These are phyloP conservation scores for Odonthalia washingtoniensis DNA, from an alignment of 31 red algal genomes.

Conservation along the genomic window DNA sequence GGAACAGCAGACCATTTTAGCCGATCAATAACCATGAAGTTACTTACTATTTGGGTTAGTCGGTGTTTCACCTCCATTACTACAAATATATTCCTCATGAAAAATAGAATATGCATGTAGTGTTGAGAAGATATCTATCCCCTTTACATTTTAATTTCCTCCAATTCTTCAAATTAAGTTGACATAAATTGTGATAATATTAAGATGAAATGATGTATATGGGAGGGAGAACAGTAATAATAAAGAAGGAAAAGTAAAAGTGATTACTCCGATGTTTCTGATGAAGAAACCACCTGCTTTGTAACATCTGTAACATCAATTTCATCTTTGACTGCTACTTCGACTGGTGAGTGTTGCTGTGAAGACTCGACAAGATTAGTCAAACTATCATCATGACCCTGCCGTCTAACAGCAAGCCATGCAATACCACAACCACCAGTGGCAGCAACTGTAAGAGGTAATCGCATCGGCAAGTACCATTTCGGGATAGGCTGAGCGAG, in stretches of 20 bases:
- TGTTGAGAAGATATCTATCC: background rate
- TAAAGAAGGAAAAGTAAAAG: background rate
- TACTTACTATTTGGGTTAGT: background rate
- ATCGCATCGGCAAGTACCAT: slow-evolving; percentile 54
- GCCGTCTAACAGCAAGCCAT: slow-evolving; percentile 27
- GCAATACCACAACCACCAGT: slow-evolving; percentile 41
- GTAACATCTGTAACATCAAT: background rate
- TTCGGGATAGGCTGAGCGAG: background rate
- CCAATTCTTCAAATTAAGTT: background rate
- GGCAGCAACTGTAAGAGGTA: slow-evolving; percentile 51
- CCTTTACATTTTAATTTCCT: background rate
- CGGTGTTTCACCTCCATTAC: background rate
- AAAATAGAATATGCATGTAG: background rate
- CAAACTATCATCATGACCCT: background rate
- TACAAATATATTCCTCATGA: no score
- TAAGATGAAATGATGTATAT: background rate
- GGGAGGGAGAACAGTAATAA: background rate
- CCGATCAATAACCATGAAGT: background rate
- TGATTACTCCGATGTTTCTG: background rate
- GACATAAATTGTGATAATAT: background rate
- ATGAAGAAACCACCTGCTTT: background rate
- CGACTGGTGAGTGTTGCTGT: background rate
- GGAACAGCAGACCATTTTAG: background rate
- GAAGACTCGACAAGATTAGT: background rate
- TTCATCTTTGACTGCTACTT: background rate